Percentiles rank a stretch among this genome's conserved stretches.
Evolutionary conservation across 2,329 filamentous ascomycete genomes (phyloP).

Genomic region (Elsinoe ampelina): DNA sequence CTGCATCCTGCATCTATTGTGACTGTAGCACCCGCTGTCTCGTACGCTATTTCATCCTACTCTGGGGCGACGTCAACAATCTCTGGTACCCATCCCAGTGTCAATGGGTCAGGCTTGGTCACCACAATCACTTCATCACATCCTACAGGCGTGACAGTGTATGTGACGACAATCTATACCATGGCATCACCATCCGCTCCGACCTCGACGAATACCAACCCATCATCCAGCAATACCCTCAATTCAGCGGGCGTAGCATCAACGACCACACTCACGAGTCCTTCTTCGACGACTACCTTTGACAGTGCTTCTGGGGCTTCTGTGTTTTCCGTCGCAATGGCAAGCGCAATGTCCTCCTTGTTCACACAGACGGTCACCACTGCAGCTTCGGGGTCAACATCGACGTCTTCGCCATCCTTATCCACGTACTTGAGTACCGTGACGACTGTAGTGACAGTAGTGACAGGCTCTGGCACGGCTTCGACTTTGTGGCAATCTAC

Average conservation of each 20-base stretch:
- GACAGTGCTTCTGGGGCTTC: neutral
- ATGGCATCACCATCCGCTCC: neutral
- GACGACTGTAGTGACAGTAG: constrained; percentile 1
- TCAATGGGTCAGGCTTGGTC: neutral
- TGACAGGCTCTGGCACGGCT: neutral
- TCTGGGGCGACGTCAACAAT: no score
- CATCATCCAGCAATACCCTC: neutral
- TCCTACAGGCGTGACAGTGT: neutral
- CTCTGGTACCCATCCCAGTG: neutral
- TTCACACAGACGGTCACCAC: neutral
- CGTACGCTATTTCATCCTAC: neutral
- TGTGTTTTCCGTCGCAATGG: constrained; percentile 3
- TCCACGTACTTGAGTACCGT: constrained; percentile 5
- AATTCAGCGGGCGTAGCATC: no score
- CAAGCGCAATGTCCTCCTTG: constrained; percentile 1
- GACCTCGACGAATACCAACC: no score
- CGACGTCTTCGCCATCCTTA: neutral
- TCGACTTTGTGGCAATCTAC: neutral
- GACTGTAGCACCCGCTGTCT: neutral
- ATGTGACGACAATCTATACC: neutral
- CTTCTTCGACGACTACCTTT: neutral
- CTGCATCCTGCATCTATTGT: neutral
- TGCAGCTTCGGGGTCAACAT: neutral
- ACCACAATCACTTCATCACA: neutral
- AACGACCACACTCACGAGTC: neutral